Evolutionary conservation across 495 filamentous ascomycete species (phyloP).

Genomic region (Pyronema domesticum): DNA sequence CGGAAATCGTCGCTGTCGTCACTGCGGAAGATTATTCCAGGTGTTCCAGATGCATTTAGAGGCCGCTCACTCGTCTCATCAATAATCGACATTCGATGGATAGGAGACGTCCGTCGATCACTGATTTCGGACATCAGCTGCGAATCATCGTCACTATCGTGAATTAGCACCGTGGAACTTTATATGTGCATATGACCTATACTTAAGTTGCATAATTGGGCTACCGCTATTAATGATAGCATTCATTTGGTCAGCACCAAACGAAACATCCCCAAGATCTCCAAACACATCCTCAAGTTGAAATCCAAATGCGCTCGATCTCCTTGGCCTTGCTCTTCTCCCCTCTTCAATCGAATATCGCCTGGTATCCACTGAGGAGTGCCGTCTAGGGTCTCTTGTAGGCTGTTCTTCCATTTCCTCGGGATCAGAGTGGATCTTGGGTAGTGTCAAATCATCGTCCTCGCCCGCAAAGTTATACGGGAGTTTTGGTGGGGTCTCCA

Average conservation of each 20-base stretch:
- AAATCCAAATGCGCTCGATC: neutral
- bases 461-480: neutral
- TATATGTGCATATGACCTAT: neutral
- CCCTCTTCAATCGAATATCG: slow-evolving; percentile 8
- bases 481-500: neutral
- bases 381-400: neutral
- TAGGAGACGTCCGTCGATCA: neutral
- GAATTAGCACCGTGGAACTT: neutral
- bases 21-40: neutral
- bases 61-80: neutral
- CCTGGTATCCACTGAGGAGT: slow-evolving; percentile 3
- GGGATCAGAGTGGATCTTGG: neutral
- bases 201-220: neutral
- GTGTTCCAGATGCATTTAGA: neutral
- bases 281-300: slow-evolving; percentile 5
- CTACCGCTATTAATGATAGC: neutral
- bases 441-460: neutral
- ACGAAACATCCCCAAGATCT: slow-evolving; percentile 3
- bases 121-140: neutral
- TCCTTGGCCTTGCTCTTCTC: neutral
- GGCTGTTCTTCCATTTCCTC: slow-evolving; percentile 9
- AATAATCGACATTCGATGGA: neutral
- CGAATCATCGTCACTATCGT: neutral
- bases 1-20: slow-evolving; percentile 8
- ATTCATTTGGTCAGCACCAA: neutral